Evolutionary conservation across 345 rosid genomes (phyloP).

Genomic region (Sonneratia alba): DNA sequence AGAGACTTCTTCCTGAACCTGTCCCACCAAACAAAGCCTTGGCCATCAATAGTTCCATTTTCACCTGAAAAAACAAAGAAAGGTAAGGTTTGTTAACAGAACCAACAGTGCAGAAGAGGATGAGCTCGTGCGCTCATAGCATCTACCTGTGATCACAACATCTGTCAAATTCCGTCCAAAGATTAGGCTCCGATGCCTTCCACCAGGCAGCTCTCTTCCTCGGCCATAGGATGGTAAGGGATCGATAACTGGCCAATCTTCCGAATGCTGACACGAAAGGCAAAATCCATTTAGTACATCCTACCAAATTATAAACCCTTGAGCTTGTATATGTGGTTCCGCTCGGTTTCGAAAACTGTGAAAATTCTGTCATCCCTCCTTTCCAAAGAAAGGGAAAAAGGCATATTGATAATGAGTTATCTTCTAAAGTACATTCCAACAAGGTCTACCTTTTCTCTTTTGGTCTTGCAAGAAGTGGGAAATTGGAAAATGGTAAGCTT

Average conservation of each 20-base stretch:
- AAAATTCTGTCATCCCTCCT: background rate
- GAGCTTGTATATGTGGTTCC: background rate
- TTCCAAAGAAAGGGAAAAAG: background rate
- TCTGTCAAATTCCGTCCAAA: slow-evolving; percentile 85
- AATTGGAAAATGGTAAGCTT: background rate
- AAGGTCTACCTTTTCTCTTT: background rate
- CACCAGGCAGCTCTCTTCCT: slow-evolving; percentile 87
- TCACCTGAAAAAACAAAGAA: slow-evolving; percentile 44
- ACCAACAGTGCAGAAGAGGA: slow-evolving; percentile 5
- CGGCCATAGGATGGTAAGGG: slow-evolving; percentile 96
- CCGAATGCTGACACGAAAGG: slow-evolving; percentile 42
- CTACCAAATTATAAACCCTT: background rate
- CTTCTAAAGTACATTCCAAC: background rate
- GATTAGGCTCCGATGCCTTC: slow-evolving; percentile 83
- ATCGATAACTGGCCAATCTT: slow-evolving; percentile 89
- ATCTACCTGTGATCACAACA: slow-evolving; percentile 81
- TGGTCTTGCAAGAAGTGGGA: background rate
- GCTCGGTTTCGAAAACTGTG: background rate
- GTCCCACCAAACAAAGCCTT: slow-evolving; percentile 90
- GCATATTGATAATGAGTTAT: background rate
- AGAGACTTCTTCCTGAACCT: slow-evolving; percentile 59
- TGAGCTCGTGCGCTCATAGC: slow-evolving; percentile 1
- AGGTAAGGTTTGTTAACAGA: slow-evolving; percentile 8
- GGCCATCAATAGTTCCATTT: slow-evolving; percentile 92
- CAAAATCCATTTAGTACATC: background rate